phyloP scores from a whole-genome alignment of 1,139 yeast species.

The Sugiyamaella novakii region DNA sequence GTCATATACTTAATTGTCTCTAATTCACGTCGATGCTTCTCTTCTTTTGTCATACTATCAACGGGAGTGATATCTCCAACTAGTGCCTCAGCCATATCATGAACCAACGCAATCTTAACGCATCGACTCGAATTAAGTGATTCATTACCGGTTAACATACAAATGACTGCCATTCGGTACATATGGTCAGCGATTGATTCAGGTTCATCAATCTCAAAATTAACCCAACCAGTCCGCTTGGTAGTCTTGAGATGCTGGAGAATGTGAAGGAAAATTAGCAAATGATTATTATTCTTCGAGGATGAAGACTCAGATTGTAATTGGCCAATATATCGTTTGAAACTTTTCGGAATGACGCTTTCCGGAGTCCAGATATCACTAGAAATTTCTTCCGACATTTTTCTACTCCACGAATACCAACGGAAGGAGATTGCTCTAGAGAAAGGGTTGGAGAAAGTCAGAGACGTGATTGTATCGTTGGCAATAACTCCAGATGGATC shows the following conservation, averaged over 20 bases:
- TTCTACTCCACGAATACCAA: too few relatives aligned
- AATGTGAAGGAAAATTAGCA: slow-evolving; percentile 63
- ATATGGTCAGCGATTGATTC: slow-evolving; percentile 93
- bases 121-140: slow-evolving; percentile 56
- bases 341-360: slow-evolving; percentile 56
- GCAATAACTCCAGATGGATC: background rate
- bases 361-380: slow-evolving; percentile 58
- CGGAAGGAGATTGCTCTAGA: background rate
- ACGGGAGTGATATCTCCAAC: slow-evolving; percentile 96
- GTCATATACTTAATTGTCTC: slow-evolving; percentile 71
- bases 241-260: slow-evolving; percentile 75
- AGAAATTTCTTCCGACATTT: background rate
- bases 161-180: slow-evolving; percentile 90
- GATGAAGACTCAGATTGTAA: slow-evolving; percentile 21
- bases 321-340: slow-evolving; percentile 47
- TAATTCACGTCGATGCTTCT: slow-evolving; percentile 80
- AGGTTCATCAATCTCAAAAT: slow-evolving; percentile 62
- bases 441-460: background rate
- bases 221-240: slow-evolving; percentile 93
- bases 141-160: slow-evolving; percentile 67
- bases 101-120: slow-evolving; percentile 83
- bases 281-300: slow-evolving; percentile 17
- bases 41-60: slow-evolving; percentile 66
- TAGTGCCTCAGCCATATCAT: slow-evolving; percentile 90
- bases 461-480: background rate